phyloP scores from a whole-genome alignment of 2,329 filamentous ascomycete genomes.

The Parascedosporium putredinis region DNA sequence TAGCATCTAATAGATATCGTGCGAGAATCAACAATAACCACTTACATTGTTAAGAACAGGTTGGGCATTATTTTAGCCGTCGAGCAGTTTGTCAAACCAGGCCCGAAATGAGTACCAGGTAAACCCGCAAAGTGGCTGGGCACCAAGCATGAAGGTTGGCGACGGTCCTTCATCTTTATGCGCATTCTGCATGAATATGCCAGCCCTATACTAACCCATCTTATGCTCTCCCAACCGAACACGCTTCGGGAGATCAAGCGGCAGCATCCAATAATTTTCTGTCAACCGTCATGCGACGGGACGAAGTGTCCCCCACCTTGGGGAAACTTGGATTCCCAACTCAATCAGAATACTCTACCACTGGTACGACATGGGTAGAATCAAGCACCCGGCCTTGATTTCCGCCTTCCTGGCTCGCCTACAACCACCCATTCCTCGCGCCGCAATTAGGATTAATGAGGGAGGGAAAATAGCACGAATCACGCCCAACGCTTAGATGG shows the following conservation, averaged over 20 bases:
- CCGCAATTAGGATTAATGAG: background rate
- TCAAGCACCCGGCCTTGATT: background rate
- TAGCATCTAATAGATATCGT: too few species aligned
- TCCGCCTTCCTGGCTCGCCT: background rate
- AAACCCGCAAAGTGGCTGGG: background rate
- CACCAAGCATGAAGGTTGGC: background rate
- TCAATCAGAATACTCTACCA: background rate
- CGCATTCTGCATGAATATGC: background rate
- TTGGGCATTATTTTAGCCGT: slow-evolving; percentile 15
- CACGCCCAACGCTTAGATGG: background rate
- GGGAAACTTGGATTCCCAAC: background rate
- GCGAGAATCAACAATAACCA: too few species aligned
- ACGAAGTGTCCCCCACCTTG: background rate
- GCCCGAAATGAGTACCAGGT: background rate
- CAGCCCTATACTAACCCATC: background rate
- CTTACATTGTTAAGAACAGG: too few species aligned
- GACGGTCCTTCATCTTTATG: background rate
- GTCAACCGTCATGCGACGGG: background rate
- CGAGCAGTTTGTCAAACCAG: background rate
- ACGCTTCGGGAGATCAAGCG: background rate
- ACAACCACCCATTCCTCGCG: background rate
- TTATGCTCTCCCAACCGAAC: background rate
- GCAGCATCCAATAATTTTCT: background rate
- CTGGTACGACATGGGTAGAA: background rate
- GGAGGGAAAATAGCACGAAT: background rate